Base-by-base conservation (phyloP, 305 asterid species). In the Fraxinus platypoda region DNA sequence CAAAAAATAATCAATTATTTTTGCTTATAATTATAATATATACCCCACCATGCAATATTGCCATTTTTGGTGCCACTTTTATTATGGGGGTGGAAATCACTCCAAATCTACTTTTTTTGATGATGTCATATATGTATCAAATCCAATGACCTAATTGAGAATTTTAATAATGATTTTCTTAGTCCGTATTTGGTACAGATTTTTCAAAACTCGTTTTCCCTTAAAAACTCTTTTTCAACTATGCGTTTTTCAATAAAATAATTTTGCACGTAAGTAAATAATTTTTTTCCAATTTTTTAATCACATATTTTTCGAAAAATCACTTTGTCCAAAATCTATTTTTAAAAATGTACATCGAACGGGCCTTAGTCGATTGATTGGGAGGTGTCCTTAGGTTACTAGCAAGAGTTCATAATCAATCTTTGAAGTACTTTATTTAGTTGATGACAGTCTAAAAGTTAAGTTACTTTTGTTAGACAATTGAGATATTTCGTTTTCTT, bases 391-490 rank as follows among this genome's bases (percentile, higher is more conserved):
- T 12, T 26, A 68, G 74, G 37, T 28, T 68, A 68, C 8, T 68
- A 52, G 33, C 19, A 11, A 66, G n/a, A 3, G n/a, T 25, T 66
- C 74, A 11, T 25, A 21, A 26, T 66, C 34, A 26, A 66, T 23
- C 72, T 68, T 68, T 3, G 2, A 12, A 30, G 74, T 68, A 28
- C 72, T 21, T 8, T 64, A 64, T 64, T 64, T 64, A 68, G 74
- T 68, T 68, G 74, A 68, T 68, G 74, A 25, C 74, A 68, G 74
- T 28, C 38, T 28, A 68, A 68, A 68, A 68, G 74, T 28, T 68
- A 1, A 8, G 74, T 68, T 9, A 8, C 3, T 68, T 68, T 66
- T 26, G 37, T 26, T 11, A 12, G 35, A 66, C 37, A 66, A 66
- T 25, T 8, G n/a, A 7, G 71, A 62, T 62, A 25, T 4, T 68